Conservation (phyloP, 495 filamentous ascomycete species). For the Talaromyces ruber region DNA sequence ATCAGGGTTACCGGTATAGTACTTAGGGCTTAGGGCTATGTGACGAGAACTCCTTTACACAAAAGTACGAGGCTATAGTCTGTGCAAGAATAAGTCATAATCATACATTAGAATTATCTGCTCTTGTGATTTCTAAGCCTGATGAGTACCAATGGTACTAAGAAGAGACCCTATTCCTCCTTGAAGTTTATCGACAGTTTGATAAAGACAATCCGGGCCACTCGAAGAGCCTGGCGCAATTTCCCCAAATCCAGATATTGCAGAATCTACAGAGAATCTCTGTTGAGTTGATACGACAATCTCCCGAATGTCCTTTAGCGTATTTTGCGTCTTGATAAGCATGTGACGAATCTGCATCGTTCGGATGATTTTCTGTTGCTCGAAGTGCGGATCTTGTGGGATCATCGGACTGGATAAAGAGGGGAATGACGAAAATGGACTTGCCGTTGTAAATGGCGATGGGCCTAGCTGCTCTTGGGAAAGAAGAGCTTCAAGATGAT, state of each 20-base stretch:
- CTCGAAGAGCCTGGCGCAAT: not conserved
- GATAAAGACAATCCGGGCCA: not conserved
- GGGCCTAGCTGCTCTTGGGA: not conserved
- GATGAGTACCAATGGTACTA: not conserved
- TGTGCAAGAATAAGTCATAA: not conserved
- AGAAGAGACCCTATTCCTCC: not conserved
- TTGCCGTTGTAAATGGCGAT: not conserved
- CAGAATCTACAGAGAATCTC: not conserved
- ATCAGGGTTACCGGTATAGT: not conserved
- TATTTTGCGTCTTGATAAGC: not conserved
- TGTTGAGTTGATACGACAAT: not conserved
- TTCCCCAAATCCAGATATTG: not conserved
- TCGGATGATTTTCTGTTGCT: not conserved
- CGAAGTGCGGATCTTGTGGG: not conserved
- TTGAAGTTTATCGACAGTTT: not conserved
- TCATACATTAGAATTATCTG: not conserved
- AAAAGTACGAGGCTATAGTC: not conserved
- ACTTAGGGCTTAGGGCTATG: not conserved
- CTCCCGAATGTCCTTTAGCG: not conserved
- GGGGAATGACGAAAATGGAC: not conserved
- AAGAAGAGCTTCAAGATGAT: not conserved
- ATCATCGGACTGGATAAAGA: not conserved
- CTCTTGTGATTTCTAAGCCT: not conserved
- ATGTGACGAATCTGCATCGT: conserved; percentile 4
- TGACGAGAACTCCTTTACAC: not conserved